A percentile compares a stretch with the other conserved stretches of the same genome.
Conservation (phyloP, 441 rosid species). For the Manihot esculenta region DNA sequence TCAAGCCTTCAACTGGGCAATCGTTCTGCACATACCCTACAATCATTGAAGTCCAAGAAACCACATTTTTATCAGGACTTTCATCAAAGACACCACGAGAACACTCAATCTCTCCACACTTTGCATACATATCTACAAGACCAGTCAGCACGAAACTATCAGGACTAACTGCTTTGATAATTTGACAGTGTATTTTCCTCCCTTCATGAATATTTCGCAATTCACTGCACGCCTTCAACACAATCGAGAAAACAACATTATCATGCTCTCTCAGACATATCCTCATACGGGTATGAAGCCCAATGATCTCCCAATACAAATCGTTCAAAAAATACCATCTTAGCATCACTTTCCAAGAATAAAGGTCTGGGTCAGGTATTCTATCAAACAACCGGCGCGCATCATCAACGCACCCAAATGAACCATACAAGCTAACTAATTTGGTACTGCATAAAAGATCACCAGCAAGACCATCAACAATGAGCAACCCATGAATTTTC, state of each 20-base stretch:
- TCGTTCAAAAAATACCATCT: constrained; percentile 57
- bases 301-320: constrained; percentile 33
- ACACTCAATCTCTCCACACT: constrained; percentile 38
- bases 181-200: constrained; percentile 49
- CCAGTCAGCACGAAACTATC: constrained; percentile 55
- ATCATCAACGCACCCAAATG: constrained; percentile 40
- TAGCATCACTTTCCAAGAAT: constrained; percentile 62
- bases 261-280: constrained; percentile 36
- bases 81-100: constrained; percentile 41
- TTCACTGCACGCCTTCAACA: constrained; percentile 57
- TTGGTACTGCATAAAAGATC: constrained; percentile 55
- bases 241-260: constrained; percentile 52
- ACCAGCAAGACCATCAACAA: constrained; percentile 42
- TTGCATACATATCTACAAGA: constrained; percentile 59
- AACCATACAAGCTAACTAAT: constrained; percentile 60
- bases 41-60: constrained; percentile 61
- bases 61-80: constrained; percentile 44
- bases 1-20: constrained; percentile 44
- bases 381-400: constrained; percentile 60
- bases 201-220: constrained; percentile 38
- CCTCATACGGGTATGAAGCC: constrained; percentile 42
- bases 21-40: constrained; percentile 55
- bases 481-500: constrained; percentile 42
- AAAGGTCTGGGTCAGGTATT: constrained; percentile 51
- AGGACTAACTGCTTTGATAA: constrained; percentile 43